Evolutionary conservation across 805 yeast genomes (phyloP).

Genomic region (Metschnikowia santaceciliae): DNA sequence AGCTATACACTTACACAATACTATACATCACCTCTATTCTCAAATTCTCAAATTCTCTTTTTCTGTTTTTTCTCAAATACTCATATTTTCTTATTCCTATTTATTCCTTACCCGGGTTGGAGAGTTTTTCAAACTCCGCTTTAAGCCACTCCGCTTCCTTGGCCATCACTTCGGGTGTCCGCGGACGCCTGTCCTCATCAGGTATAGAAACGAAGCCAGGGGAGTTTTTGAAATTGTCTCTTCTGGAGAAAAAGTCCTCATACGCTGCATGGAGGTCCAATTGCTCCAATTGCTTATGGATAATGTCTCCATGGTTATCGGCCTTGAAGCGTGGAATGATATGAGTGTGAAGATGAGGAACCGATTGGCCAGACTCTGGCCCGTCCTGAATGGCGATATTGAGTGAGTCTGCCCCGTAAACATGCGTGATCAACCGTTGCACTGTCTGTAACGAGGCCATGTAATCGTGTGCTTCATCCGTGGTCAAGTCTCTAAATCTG

Average conservation of each 20-base stretch:
- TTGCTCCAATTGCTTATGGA: slow-evolving; percentile 63
- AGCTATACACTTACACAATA: too few species aligned
- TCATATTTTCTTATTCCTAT: too few species aligned
- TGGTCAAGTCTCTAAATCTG: slow-evolving; percentile 63
- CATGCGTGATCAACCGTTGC: slow-evolving; percentile 59
- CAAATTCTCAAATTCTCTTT: too few species aligned
- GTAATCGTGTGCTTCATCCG: slow-evolving; percentile 73
- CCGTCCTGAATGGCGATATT: slow-evolving; percentile 97
- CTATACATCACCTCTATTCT: too few species aligned
- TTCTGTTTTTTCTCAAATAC: too few species aligned
- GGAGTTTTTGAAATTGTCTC: slow-evolving; percentile 23
- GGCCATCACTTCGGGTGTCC: slow-evolving; percentile 64
- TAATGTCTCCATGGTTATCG: slow-evolving; percentile 53
- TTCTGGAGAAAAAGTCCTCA: slow-evolving; percentile 19
- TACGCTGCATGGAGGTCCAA: slow-evolving; percentile 43
- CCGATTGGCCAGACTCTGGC: slow-evolving; percentile 91
- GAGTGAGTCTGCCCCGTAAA: slow-evolving; percentile 75
- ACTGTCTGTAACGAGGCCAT: slow-evolving; percentile 71
- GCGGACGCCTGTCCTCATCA: slow-evolving; percentile 53
- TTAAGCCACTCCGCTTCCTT: slow-evolving; percentile 60
- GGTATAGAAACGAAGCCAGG: slow-evolving; percentile 30
- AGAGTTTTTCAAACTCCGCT: slow-evolving; percentile 35
- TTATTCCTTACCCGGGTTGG: too few species aligned
- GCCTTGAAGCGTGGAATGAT: slow-evolving; percentile 75
- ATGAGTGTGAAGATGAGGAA: slow-evolving; percentile 94